phyloP scores from a whole-genome alignment of 306 rosid genomes.

The Cucumis melo region DNA sequence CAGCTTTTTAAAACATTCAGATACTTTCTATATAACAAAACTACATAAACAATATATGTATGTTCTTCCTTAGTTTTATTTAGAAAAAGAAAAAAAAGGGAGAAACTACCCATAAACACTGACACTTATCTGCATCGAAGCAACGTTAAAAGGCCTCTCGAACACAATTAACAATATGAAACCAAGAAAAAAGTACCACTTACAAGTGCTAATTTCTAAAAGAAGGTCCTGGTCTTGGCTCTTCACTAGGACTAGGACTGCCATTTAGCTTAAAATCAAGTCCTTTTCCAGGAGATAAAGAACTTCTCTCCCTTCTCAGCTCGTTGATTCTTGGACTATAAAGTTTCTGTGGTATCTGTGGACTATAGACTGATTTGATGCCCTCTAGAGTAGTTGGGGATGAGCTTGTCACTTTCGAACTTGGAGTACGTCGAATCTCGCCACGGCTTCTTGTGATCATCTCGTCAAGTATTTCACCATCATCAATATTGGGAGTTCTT shows the following conservation, averaged over 20 bases:
- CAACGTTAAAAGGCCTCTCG: constrained; percentile 34
- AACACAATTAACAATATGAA: constrained; percentile 27
- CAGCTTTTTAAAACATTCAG: background rate
- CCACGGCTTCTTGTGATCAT: constrained; percentile 86
- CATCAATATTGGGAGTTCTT: constrained; percentile 29
- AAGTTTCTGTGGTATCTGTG: constrained; percentile 18
- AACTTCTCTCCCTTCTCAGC: constrained; percentile 44
- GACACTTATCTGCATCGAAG: background rate
- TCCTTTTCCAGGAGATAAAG: constrained; percentile 19
- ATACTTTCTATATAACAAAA: background rate
- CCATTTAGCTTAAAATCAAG: constrained; percentile 15
- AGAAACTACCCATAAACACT: background rate
- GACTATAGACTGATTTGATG: constrained; percentile 43
- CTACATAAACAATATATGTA: background rate
- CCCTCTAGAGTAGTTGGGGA: constrained; percentile 43
- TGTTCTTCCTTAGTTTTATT: background rate
- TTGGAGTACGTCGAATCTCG: constrained; percentile 57
- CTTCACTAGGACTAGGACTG: constrained; percentile 16
- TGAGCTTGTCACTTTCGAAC: constrained; percentile 63
- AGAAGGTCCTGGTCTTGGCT: constrained; percentile 21
- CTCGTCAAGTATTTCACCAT: constrained; percentile 82
- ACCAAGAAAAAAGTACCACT: constrained; percentile 6
- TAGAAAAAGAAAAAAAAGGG: background rate
- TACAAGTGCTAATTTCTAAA: constrained; percentile 22
- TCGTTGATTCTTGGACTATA: constrained; percentile 43